Evolutionary conservation across 2,329 filamentous ascomycete genomes (phyloP).

Genomic region (Calonectria honghensis): DNA sequence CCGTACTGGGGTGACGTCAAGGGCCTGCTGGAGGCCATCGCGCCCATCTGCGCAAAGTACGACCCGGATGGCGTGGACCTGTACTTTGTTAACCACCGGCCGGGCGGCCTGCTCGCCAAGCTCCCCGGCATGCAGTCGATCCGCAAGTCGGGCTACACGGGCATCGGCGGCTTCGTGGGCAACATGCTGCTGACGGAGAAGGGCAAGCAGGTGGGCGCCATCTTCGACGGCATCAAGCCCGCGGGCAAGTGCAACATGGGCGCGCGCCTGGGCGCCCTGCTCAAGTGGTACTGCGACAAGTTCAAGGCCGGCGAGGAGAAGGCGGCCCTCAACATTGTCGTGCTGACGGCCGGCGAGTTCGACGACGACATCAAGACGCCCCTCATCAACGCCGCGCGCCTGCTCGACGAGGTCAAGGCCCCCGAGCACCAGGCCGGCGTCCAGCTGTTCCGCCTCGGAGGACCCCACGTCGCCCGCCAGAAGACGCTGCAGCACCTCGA

Average conservation of each 20-base stretch:
- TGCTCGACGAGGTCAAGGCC: conserved; percentile 38
- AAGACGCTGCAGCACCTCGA: conserved; percentile 38
- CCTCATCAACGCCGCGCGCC: conserved; percentile 34
- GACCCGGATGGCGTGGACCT: conserved; percentile 42
- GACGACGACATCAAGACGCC: conserved; percentile 41
- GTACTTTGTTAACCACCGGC: conserved; percentile 42
- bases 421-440: conserved; percentile 39
- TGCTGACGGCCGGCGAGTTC: conserved; percentile 39
- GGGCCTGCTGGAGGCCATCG: conserved; percentile 32
- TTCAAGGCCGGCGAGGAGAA: conserved; percentile 36
- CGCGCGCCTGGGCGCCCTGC: conserved; percentile 35
- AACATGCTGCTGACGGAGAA: conserved; percentile 37
- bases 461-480: conserved; percentile 30
- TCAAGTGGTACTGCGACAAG: conserved; percentile 43
- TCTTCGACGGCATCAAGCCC: conserved; percentile 38
- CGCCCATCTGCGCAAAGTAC: conserved; percentile 41
- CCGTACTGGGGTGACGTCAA: conserved; percentile 40
- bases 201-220: conserved; percentile 37
- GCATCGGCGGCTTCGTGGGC: conserved; percentile 39
- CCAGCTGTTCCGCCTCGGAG: conserved; percentile 39
- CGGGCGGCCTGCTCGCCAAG: conserved; percentile 38
- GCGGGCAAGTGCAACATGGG: conserved; percentile 42
- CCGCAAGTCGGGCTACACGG: conserved; percentile 40
- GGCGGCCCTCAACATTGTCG: conserved; percentile 39
- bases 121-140: conserved; percentile 36